Evolutionary conservation across 2,329 filamentous ascomycete species (phyloP), one percentile per base, ranked within the genome.

Genomic region (Aureobasidium musti): DNA sequence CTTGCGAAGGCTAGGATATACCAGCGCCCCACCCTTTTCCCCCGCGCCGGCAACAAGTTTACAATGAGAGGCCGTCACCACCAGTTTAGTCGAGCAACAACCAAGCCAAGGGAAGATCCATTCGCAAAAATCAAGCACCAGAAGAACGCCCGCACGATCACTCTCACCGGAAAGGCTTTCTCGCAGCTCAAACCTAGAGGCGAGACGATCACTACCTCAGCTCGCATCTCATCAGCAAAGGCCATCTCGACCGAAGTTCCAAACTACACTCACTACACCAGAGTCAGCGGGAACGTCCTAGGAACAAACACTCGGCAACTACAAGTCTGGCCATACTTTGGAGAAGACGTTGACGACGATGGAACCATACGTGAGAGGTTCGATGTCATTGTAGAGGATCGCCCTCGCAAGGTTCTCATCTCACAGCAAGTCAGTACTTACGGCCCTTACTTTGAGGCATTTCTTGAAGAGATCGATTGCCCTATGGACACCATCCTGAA

Each of bases 201-300:
- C 6, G 59, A 63, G 14, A 39, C 59, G 13, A 41, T 43, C 5
- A 30, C 13, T 6, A 23, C 28, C 23, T 26, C 26, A 2, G 60
- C 17, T 28, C 17, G 28, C 13, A 17, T 53, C 35, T 43, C 35
- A 30, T 21, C 47, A 8, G 43, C 21, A 7, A 53, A 63, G 17
- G 35, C 1, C 1, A 21, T 17, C 19, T 41, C 43, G 21, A 37
- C 23, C 13, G 56, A 66, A 23, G 76, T 80, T 26, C 80, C 80
- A 2, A 67, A 67, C 11, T 81, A 79, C 69, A 76, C 74, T 2
- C 77, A 80, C 66, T 81, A 79, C 67, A 76, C 79, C n/a, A 76
- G 72, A 45, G 71, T 82, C 50, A 76, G 74, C 57, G 70, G 76
- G 45, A 82, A 78, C 65, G 71, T 82, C 3, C 75, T 82, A 0